These are phyloP conservation scores for Psilocybe tampanensis DNA, from an alignment of 768 basidiomycete species.

Conservation along the genomic window DNA sequence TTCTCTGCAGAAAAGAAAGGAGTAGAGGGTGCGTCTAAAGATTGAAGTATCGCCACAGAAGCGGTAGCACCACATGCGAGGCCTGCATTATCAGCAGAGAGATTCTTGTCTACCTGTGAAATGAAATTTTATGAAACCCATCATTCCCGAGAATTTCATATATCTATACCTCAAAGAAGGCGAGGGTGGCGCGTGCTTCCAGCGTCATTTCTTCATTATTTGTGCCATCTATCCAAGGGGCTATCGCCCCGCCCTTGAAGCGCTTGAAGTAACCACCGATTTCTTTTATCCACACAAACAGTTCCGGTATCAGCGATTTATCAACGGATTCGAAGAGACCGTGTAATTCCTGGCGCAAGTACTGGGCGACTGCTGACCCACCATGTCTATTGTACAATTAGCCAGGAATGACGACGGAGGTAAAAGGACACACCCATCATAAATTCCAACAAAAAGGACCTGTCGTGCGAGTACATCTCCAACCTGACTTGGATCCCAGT, in stretches of 20 bases:
- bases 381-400: slow-evolving; percentile 67
- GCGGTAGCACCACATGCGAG: slow-evolving; percentile 88
- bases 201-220: slow-evolving; percentile 57
- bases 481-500: slow-evolving; percentile 70
- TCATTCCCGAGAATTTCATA: not conserved
- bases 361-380: slow-evolving; percentile 87
- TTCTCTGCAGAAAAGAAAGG: slow-evolving; percentile 84
- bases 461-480: slow-evolving; percentile 66
- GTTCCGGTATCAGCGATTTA: slow-evolving; percentile 70
- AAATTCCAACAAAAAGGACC: slow-evolving; percentile 86
- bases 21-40: slow-evolving; percentile 75
- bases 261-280: slow-evolving; percentile 91
- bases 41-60: slow-evolving; percentile 89
- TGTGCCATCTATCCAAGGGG: slow-evolving; percentile 60
- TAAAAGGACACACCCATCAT: slow-evolving; percentile 75
- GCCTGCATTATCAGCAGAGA: slow-evolving; percentile 69
- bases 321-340: slow-evolving; percentile 80
- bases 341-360: slow-evolving; percentile 83
- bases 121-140: slow-evolving; percentile 7
- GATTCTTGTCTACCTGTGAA: slow-evolving; percentile 69
- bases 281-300: slow-evolving; percentile 76
- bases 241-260: slow-evolving; percentile 78
- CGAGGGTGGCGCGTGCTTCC: slow-evolving; percentile 82
- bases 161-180: slow-evolving; percentile 78
- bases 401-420: not conserved